Evolutionary conservation across 345 rosid species (phyloP).

Genomic region (Eutrema yunnanense): DNA sequence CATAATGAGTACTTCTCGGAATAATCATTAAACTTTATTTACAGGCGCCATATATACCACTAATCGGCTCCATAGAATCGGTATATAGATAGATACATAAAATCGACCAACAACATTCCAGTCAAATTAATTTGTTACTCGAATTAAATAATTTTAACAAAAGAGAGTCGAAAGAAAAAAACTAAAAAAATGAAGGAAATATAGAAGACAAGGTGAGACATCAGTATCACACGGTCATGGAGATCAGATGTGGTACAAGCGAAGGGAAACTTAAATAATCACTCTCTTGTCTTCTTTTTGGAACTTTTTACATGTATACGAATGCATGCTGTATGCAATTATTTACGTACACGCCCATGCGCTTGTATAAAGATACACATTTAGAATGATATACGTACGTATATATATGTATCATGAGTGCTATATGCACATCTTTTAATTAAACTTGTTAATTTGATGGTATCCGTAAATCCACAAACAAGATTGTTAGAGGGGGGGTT

Average conservation of each 20-base stretch:
- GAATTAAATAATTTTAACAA: background rate
- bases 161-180: background rate
- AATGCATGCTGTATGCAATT: constrained; percentile 22
- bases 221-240: constrained; percentile 26
- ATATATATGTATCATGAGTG: background rate
- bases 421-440: background rate
- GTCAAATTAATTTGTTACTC: background rate
- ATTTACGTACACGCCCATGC: constrained; percentile 14
- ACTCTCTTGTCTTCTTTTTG: constrained; percentile 14
- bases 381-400: background rate
- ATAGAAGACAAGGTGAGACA: constrained; percentile 25
- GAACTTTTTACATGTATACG: constrained; percentile 7
- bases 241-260: constrained; percentile 18
- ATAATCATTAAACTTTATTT: background rate
- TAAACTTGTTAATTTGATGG: background rate
- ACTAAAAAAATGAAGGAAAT: background rate
- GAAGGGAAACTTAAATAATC: background rate
- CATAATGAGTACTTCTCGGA: background rate
- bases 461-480: background rate
- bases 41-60: no score
- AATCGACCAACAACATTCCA: background rate
- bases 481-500: no score
- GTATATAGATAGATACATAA: background rate
- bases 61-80: no score
- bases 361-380: constrained; percentile 3